Conservation (phyloP, 2,329 filamentous ascomycete species). For the Colletotrichum siamense region DNA sequence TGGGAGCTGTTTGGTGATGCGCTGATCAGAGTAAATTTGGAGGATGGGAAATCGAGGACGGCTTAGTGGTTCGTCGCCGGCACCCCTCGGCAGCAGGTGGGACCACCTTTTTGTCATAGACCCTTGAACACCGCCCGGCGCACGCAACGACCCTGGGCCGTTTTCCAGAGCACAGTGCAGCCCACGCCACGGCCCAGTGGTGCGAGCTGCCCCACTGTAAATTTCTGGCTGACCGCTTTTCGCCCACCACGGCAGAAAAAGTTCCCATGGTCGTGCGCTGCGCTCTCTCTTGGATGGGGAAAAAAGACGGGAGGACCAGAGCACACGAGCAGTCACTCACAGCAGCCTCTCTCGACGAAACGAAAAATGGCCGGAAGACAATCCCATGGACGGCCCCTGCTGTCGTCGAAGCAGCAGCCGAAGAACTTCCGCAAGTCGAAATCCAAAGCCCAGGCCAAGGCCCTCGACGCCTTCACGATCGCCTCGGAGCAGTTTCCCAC, state of each 20-base stretch:
- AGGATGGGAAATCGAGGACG: conserved; percentile 9
- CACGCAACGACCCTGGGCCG: background rate
- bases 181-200: background rate
- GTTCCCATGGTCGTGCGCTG: background rate
- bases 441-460: conserved; percentile 51
- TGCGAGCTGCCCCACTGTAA: conserved; percentile 8
- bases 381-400: conserved; percentile 60
- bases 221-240: conserved; percentile 22
- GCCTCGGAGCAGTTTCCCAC: conserved; percentile 58
- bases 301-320: background rate
- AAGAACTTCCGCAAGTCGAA: conserved; percentile 51
- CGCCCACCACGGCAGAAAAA: conserved; percentile 25
- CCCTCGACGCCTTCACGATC: conserved; percentile 63
- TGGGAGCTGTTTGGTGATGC: background rate
- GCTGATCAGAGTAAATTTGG: background rate
- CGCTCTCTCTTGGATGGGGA: background rate
- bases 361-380: conserved; percentile 62
- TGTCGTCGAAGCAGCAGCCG: conserved; percentile 39
- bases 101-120: conserved; percentile 2
- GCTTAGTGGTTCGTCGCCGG: conserved; percentile 14
- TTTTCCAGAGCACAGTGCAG: background rate
- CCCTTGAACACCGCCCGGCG: background rate
- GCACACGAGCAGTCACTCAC: background rate
- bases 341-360: background rate
- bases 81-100: background rate